A percentile compares a stretch with the other conserved stretches of the same genome.
phyloP scores from a whole-genome alignment of 75 land plant species.

The Azolla pinnata region DNA sequence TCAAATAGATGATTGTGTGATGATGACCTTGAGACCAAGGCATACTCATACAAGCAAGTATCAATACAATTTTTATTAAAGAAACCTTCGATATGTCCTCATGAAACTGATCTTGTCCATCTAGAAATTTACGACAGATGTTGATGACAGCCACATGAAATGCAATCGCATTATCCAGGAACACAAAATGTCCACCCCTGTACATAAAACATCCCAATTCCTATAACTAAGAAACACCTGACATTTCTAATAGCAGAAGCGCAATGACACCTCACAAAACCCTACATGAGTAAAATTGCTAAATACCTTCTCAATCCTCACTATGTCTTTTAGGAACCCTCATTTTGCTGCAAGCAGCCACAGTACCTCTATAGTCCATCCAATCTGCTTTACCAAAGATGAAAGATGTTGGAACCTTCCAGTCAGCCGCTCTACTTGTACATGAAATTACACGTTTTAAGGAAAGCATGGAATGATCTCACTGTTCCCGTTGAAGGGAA shows the following conservation, averaged over 20 bases:
- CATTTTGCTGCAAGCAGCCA: constrained; percentile 23
- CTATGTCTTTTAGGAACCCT: constrained; percentile 21
- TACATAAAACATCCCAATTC: constrained; percentile 1
- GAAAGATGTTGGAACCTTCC: constrained; percentile 38
- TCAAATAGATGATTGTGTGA: too few species aligned
- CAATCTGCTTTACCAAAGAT: constrained; percentile 32
- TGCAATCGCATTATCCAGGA: constrained; percentile 26
- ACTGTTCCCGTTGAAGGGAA: too few species aligned
- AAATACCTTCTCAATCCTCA: constrained; percentile 24
- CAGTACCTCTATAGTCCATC: constrained; percentile 32
- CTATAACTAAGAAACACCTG: not conserved
- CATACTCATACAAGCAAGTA: too few species aligned
- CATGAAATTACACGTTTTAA: not conserved
- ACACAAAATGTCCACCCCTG: constrained; percentile 37
- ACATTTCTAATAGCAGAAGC: not conserved
- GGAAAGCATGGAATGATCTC: too few species aligned
- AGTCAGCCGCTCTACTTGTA: constrained; percentile 26
- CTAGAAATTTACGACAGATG: constrained; percentile 14
- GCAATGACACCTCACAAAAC: not conserved
- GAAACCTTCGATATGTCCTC: too few species aligned
- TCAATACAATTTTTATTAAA: too few species aligned
- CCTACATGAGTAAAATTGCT: not conserved
- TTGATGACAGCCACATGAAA: constrained; percentile 24
- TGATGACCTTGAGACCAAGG: too few species aligned
- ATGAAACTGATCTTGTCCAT: too few species aligned